phyloP scores from a whole-genome alignment of 768 basidiomycete genomes.

The Fomitopsis pulvina region DNA sequence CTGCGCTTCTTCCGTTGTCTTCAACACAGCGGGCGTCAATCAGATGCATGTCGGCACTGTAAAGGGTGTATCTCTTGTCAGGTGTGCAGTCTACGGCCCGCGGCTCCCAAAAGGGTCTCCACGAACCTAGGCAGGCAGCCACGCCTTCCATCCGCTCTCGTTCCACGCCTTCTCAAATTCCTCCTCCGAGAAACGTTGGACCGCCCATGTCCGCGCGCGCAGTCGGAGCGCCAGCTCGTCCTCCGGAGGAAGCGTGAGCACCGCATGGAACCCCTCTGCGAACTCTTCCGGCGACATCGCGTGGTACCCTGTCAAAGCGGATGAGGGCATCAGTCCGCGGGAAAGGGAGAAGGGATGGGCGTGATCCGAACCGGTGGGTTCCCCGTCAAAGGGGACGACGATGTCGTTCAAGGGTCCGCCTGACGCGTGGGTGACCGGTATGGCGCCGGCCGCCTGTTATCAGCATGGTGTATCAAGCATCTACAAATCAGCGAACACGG shows the following conservation, averaged over 20 bases:
- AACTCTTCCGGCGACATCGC: constrained; percentile 61
- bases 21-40: no score
- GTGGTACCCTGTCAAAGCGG: constrained; percentile 60
- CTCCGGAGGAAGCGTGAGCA: constrained; percentile 46
- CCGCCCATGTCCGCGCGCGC: constrained; percentile 66
- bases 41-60: no score
- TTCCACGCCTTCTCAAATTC: constrained; percentile 79
- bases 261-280: constrained; percentile 57
- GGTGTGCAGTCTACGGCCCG: no score
- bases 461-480: no score
- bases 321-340: not conserved
- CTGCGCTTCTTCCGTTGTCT: no score
- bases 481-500: constrained; percentile 10
- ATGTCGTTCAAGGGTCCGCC: constrained; percentile 92
- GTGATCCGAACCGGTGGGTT: constrained; percentile 51
- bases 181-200: constrained; percentile 65
- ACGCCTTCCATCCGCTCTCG: constrained; percentile 48
- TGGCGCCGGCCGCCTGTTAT: constrained; percentile 93
- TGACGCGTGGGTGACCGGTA: constrained; percentile 88
- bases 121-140: constrained; percentile 11
- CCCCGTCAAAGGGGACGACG: constrained; percentile 68
- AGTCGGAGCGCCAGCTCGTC: constrained; percentile 58
- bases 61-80: no score
- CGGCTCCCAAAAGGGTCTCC: not conserved
- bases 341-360: not conserved